Evolutionary conservation across 106 monocot genomes (phyloP).

Genomic region (Agapanthus africanus): DNA sequence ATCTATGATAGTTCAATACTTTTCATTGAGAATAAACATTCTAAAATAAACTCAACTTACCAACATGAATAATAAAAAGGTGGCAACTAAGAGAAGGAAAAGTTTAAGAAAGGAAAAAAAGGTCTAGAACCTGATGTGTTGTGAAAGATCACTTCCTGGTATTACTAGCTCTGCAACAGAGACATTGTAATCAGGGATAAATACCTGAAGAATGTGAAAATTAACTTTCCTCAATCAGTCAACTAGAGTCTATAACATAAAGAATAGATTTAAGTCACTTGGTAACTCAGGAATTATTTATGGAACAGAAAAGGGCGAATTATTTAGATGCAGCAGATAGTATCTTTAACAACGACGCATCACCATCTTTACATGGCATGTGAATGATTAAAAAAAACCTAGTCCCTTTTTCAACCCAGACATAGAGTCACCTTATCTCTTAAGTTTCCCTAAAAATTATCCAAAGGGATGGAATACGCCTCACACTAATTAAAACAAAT

Average conservation of each 20-base stretch:
- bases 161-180: constrained; percentile 39
- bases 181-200: constrained; percentile 41
- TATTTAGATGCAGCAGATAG: not conserved
- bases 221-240: not conserved
- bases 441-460: too few relatives aligned
- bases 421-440: too few relatives aligned
- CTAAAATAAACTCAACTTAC: not conserved
- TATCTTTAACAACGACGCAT: too few relatives aligned
- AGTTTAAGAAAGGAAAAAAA: not conserved
- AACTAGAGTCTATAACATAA: not conserved
- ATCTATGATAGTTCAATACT: not conserved
- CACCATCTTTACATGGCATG: not conserved
- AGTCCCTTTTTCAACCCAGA: not conserved
- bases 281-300: not conserved
- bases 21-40: not conserved
- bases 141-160: constrained; percentile 41
- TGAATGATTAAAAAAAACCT: not conserved
- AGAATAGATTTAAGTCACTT: not conserved
- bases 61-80: not conserved
- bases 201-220: constrained; percentile 18
- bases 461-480: not conserved
- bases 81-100: not conserved
- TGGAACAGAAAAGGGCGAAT: not conserved
- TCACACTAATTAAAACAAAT: not conserved
- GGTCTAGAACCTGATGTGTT: constrained; percentile 25